Evolutionary conservation across 352 stramenopile species (phyloP), one percentile per base, ranked within the genome.

Genomic region (Phytophthora megakarya): DNA sequence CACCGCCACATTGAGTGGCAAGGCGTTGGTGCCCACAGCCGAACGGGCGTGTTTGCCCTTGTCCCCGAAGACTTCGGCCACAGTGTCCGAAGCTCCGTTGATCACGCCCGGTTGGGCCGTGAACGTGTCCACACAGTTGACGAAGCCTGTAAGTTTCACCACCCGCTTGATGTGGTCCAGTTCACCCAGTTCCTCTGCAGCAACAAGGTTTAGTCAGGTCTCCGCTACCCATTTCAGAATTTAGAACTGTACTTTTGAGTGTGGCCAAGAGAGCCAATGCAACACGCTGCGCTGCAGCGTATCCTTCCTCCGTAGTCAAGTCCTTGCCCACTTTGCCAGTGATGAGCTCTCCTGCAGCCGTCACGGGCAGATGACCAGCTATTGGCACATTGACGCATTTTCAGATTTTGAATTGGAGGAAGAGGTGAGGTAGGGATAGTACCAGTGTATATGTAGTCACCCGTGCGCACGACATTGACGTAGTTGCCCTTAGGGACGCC

Each of bases 141-240:
- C 96, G 72, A 99, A 98, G 56, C 96, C 96, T 37, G 98, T 89
- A 51, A 99, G 75, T 84, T 98, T 99, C 21, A 98, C 91, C 42
- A 99, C 80, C 64, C 92, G 84, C 74, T 93, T 96, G 51, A 99
- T 85, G 48, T 91, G 82, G 76, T 98, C 95, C 48, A 98, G 78
- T 72, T 98, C 92, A 28, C 90, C 91, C 39, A 96, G 60, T 63
- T 96, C 87, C 44, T 86, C 81, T 91, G 46, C 38, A 50, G 25
- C 44, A 22, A n/a, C 28, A 50, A 30, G 26, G 35, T 28, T 51
- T 43, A 65, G 47, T 21, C 37, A 42, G 18, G 43, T 45, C 57
- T 45, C 35, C 58, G 23, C 30, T 46, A n/a, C n/a, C n/a, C n/a
- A n/a, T n/a, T n/a, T n/a, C n/a, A n/a, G n/a, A n/a, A n/a, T n/a